Evolutionary conservation across 306 rosid species (phyloP).

Genomic region (Aeschynomene evenia): DNA sequence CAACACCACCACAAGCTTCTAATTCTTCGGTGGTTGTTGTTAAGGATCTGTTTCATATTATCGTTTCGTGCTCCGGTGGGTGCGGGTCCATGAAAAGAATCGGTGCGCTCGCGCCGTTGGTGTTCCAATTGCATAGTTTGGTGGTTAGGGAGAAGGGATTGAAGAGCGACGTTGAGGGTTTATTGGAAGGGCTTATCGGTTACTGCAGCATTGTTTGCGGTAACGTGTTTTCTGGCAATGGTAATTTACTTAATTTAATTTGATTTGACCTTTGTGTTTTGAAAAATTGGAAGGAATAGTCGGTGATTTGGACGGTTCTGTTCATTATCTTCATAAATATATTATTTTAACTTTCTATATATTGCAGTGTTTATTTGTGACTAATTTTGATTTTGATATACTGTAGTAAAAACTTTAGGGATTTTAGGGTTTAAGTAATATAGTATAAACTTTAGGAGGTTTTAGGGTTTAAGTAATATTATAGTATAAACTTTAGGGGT

Average conservation of each 20-base stretch:
- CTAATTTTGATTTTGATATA: too few species aligned
- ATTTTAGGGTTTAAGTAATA: too few species aligned
- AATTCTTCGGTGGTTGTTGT: background rate
- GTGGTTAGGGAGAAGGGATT: background rate
- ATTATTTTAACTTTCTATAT: too few species aligned
- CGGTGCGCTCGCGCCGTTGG: slow-evolving; percentile 59
- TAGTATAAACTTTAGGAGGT: too few species aligned
- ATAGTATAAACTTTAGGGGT: too few species aligned
- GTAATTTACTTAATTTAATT: background rate
- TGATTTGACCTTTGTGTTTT: too few species aligned
- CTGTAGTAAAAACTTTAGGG: too few species aligned
- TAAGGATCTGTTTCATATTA: slow-evolving; percentile 51
- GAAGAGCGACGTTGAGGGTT: slow-evolving; percentile 40
- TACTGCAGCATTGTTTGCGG: slow-evolving; percentile 60
- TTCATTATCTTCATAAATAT: too few species aligned
- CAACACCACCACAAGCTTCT: background rate
- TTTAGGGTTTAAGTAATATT: too few species aligned
- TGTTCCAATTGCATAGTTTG: slow-evolving; percentile 39
- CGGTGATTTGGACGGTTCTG: too few species aligned
- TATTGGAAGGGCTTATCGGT: slow-evolving; percentile 53
- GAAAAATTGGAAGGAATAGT: too few species aligned
- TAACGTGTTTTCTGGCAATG: slow-evolving; percentile 5
- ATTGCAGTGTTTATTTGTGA: too few species aligned
- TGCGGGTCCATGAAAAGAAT: slow-evolving; percentile 43
- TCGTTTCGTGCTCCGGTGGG: slow-evolving; percentile 48